Conservation (phyloP, 2,329 filamentous ascomycete species). For the Colletotrichum sp. region DNA sequence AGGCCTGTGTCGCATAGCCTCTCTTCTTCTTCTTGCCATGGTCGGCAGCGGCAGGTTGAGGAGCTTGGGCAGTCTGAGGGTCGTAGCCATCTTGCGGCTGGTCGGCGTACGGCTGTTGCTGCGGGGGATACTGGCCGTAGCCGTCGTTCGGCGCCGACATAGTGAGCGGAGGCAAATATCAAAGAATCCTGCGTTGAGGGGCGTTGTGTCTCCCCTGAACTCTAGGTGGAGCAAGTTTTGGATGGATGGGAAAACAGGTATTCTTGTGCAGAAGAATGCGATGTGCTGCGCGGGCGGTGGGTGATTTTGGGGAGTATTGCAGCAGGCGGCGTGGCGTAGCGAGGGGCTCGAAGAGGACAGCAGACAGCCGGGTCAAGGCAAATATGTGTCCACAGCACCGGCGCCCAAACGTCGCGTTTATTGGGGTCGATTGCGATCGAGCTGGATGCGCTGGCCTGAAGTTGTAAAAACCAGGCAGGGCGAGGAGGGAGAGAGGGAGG, state of each 20-base stretch:
- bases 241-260: slow-evolving; percentile 23
- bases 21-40: slow-evolving; percentile 85
- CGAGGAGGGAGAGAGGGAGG: background rate
- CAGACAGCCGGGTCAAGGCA: background rate
- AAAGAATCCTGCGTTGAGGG: background rate
- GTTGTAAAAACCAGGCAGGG: background rate
- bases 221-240: background rate
- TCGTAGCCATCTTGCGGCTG: slow-evolving; percentile 41
- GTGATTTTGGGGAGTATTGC: background rate
- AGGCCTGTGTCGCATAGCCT: slow-evolving; percentile 92
- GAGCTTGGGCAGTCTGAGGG: slow-evolving; percentile 32
- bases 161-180: slow-evolving; percentile 27
- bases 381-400: slow-evolving; percentile 20
- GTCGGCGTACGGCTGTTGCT: slow-evolving; percentile 46
- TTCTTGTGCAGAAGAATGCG: background rate
- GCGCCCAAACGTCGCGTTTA: background rate
- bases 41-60: slow-evolving; percentile 41
- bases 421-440: background rate
- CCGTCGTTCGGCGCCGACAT: slow-evolving; percentile 65
- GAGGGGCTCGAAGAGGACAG: slow-evolving; percentile 5
- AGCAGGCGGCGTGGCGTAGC: slow-evolving; percentile 14
- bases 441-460: background rate
- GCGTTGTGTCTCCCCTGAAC: background rate
- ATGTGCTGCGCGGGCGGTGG: background rate
- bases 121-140: slow-evolving; percentile 55